These are phyloP conservation scores for Ophiostoma triangulosporum DNA, from an alignment of 2,329 filamentous ascomycete genomes.

Conservation along the genomic window DNA sequence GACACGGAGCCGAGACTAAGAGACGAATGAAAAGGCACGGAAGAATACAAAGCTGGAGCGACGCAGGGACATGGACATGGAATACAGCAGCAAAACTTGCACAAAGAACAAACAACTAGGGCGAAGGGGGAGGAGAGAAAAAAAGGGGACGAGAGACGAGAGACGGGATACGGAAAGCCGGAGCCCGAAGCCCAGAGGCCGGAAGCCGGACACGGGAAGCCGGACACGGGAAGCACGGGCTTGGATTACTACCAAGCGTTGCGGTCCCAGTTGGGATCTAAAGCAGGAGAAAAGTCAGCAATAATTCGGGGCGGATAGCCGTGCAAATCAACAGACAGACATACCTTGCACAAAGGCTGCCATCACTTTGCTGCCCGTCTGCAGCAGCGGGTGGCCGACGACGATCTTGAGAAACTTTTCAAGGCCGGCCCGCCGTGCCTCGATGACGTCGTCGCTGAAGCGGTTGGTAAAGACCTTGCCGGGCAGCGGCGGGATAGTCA, in stretches of 20 bases:
- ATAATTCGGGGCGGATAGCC: neutral
- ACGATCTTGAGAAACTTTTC: slow-evolving; percentile 97
- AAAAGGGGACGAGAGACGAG: no score
- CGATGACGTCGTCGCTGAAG: slow-evolving; percentile 97
- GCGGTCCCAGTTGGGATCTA: slow-evolving; percentile 80
- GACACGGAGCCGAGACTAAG: neutral
- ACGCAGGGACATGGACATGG: no score
- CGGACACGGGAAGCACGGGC: no score
- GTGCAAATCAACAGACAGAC: neutral
- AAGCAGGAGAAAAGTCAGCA: neutral
- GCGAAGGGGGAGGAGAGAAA: no score
- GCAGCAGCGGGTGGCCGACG: slow-evolving; percentile 85
- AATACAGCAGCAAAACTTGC: no score
- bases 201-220: neutral
- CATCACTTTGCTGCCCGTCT: slow-evolving; percentile 94
- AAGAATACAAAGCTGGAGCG: no score
- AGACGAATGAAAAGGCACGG: neutral
- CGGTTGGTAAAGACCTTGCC: slow-evolving; percentile 97
- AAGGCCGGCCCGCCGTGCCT: slow-evolving; percentile 78
- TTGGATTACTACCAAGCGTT: slow-evolving; percentile 71
- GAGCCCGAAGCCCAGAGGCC: no score
- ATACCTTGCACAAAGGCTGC: slow-evolving; percentile 91
- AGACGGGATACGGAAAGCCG: no score
- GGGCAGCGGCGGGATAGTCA: slow-evolving; percentile 88
- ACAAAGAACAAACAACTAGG: no score